A percentile compares a stretch with the other conserved stretches of the same genome.
phyloP scores from a whole-genome alignment of 208 protist genomes.

The Leishmania arabica region DNA sequence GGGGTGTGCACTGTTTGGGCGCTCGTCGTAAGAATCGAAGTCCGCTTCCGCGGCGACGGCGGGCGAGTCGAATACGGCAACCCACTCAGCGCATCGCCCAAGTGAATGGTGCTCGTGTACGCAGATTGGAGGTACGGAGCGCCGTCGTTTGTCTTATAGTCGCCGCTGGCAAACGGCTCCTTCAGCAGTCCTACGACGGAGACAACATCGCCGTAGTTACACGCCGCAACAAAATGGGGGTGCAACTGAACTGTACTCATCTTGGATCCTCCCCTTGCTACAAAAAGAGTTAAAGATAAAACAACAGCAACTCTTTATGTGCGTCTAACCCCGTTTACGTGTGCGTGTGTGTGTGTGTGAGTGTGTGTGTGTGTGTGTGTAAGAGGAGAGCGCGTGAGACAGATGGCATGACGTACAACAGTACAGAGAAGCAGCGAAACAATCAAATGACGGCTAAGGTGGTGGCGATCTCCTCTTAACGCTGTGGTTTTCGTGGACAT shows the following conservation, averaged over 20 bases:
- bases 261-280: background rate
- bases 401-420: background rate
- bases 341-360: background rate
- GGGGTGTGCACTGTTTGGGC: background rate
- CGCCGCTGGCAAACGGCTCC: constrained; percentile 22
- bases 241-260: constrained; percentile 30
- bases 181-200: constrained; percentile 22
- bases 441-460: background rate
- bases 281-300: background rate
- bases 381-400: background rate
- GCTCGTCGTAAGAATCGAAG: background rate
- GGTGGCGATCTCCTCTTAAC: no score
- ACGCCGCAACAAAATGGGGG: constrained; percentile 25
- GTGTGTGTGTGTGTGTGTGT: background rate
- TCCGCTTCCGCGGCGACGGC: background rate
- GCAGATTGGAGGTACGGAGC: constrained; percentile 21
- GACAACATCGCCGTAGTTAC: constrained; percentile 27
- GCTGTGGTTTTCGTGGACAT: background rate
- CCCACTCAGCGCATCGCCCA: constrained; percentile 14
- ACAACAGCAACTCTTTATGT: no score
- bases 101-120: constrained; percentile 28
- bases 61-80: background rate
- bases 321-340: background rate
- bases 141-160: constrained; percentile 7
- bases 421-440: background rate